Evolutionary conservation across 2,329 filamentous ascomycete genomes (phyloP).

Genomic region (Colletotrichum kahawae): DNA sequence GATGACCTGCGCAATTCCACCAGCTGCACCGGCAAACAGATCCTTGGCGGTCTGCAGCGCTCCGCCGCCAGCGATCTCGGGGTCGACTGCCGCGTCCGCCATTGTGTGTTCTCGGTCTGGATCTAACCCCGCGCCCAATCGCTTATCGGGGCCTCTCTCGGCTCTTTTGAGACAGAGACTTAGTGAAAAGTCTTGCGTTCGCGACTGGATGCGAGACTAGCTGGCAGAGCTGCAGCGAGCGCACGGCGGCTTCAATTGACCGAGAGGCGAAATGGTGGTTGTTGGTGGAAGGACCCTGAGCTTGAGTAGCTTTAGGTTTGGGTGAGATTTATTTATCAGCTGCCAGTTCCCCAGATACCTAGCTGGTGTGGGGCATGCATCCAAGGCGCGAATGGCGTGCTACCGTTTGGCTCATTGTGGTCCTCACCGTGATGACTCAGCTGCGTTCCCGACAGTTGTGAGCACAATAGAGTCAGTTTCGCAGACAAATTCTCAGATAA

Average conservation of each 20-base stretch:
- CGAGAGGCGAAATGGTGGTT: not conserved
- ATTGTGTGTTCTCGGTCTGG: not conserved
- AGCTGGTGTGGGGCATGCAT: not conserved
- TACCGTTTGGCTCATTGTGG: not conserved
- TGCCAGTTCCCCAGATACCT: not conserved
- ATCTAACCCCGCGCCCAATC: slow-evolving; percentile 4
- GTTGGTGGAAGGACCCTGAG: not conserved
- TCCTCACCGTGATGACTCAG: not conserved
- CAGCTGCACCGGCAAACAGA: slow-evolving; percentile 86
- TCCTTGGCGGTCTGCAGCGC: slow-evolving; percentile 79
- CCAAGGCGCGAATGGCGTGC: not conserved
- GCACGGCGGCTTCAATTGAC: not conserved
- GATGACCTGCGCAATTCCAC: slow-evolving; percentile 92
- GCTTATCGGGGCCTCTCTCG: not conserved
- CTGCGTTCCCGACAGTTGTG: not conserved
- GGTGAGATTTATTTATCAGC: not conserved
- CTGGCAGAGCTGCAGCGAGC: not conserved
- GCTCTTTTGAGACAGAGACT: not conserved
- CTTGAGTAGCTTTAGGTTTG: not conserved
- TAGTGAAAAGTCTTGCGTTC: not conserved
- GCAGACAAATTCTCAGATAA: not conserved
- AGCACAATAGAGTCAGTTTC: not conserved
- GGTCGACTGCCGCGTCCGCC: slow-evolving; percentile 17
- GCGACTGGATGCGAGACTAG: not conserved
- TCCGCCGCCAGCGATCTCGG: slow-evolving; percentile 28